Evolutionary conservation across 2,329 filamentous ascomycete genomes (phyloP).

Genomic region (Dactylellina cionopaga): DNA sequence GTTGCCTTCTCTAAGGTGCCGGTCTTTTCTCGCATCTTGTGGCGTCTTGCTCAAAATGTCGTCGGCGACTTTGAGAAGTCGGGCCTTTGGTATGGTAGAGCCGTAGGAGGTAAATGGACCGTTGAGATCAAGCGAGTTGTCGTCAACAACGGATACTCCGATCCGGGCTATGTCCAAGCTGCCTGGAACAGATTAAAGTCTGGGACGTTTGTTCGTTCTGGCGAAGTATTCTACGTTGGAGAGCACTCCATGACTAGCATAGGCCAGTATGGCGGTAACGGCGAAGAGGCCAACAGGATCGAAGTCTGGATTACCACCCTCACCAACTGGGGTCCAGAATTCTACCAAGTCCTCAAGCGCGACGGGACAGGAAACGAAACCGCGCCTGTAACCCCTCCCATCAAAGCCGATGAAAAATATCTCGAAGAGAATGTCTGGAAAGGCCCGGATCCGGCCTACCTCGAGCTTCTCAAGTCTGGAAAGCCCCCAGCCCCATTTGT

Average conservation of each 20-base stretch:
- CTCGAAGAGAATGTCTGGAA: constrained; percentile 16
- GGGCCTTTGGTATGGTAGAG: constrained; percentile 13
- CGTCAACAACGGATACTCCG: constrained; percentile 23
- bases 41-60: constrained; percentile 2
- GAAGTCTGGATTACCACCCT: constrained; percentile 17
- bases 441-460: constrained; percentile 9
- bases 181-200: constrained; percentile 22
- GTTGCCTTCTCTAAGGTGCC: background rate
- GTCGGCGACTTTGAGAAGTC: constrained; percentile 11
- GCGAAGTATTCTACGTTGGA: constrained; percentile 1
- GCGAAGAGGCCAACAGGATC: constrained; percentile 15
- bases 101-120: constrained; percentile 18
- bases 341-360: constrained; percentile 12
- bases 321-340: constrained; percentile 15
- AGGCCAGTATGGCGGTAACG: constrained; percentile 16
- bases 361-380: background rate
- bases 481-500: background rate
- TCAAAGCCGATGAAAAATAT: constrained; percentile 1
- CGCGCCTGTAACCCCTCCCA: background rate
- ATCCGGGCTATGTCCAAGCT: background rate
- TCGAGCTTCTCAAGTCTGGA: background rate
- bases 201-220: constrained; percentile 8
- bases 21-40: constrained; percentile 6
- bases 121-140: constrained; percentile 24
- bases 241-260: constrained; percentile 25